phyloP scores from a whole-genome alignment of 2,329 filamentous ascomycete genomes.

The Bipolaris sorokiniana region DNA sequence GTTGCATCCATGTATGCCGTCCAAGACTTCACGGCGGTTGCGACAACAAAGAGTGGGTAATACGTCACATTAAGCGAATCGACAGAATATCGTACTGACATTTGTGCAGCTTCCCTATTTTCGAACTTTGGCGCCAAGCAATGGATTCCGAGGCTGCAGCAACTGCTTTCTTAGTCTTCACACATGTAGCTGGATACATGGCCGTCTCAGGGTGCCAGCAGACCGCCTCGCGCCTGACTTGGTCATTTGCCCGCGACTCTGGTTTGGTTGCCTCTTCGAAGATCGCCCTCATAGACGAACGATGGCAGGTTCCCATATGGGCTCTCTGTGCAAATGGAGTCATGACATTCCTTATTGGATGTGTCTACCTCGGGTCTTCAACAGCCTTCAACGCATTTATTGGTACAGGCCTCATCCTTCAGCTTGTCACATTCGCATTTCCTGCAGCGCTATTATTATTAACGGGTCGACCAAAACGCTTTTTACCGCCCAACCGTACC shows the following conservation, averaged over 20 bases:
- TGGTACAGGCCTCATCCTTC: neutral
- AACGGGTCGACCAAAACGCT: neutral
- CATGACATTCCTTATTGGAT: neutral
- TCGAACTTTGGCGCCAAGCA: neutral
- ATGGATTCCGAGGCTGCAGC: neutral
- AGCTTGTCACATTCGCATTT: constrained; percentile 1
- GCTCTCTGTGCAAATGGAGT: neutral
- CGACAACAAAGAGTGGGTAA: neutral
- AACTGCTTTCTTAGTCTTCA: neutral
- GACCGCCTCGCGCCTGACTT: neutral
- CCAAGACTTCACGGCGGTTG: neutral
- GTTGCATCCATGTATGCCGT: neutral
- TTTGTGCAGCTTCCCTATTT: neutral
- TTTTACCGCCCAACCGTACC: neutral
- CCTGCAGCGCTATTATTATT: neutral
- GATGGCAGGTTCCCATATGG: neutral
- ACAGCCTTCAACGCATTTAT: neutral
- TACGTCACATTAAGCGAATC: neutral
- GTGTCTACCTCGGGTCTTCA: neutral
- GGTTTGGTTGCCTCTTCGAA: neutral
- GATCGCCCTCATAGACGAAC: neutral
- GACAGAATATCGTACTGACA: too few species aligned
- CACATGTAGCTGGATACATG: neutral
- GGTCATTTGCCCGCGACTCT: neutral
- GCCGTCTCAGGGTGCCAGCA: neutral